Base-by-base conservation (phyloP, 192 early-diverging fungal genomes). In the Chytriomyces confervae region DNA sequence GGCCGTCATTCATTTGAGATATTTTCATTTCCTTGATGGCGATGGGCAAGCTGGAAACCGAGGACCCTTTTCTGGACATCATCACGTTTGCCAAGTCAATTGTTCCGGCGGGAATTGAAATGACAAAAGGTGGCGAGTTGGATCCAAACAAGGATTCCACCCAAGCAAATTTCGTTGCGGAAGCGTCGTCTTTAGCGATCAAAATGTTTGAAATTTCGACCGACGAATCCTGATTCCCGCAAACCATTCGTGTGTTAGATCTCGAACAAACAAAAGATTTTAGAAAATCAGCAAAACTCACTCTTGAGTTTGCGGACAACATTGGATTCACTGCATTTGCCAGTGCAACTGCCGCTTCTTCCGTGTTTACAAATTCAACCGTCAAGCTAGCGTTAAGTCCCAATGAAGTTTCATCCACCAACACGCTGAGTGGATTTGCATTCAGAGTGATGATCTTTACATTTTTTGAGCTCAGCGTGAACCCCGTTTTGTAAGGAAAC, bases 301-400 rank as follows among this genome's bases (percentile, higher is more conserved):
- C 57, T 6, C 13, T 20, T 6, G 84, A 77, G 36, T 79, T 69
- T 6, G 79, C 75, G 46, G 84, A 78, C 36, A 85, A 66, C 10
- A 85, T 60, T 13, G 84, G 84, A 79, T 85, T 85, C 62, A 85
- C 72, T 23, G 80, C 79, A n/a, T 18, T 44, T 24, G 81, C 84
- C 0, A 85, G 74, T 27, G 76, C 84, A 24, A 9, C 60, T 23
- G 84, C 84, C 44, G 84, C 84, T 20, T 62, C 47, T 2, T 71
- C 44, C 6, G 84, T 76, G 79, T 85, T 85, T 6, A 60, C 77
- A 4, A 79, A 81, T 23, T 10, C 23, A 47, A 81, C 50, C 49
- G 47, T 66, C 20, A 80, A 61, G 36, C 72, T 72, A 51, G 80
- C 79, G 51, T 70, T 61, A 57, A 80, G 46, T 29, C 43, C 65